Evolutionary conservation across 1,284 basidiomycete species (phyloP).

Genomic region (Flammula alnicola): DNA sequence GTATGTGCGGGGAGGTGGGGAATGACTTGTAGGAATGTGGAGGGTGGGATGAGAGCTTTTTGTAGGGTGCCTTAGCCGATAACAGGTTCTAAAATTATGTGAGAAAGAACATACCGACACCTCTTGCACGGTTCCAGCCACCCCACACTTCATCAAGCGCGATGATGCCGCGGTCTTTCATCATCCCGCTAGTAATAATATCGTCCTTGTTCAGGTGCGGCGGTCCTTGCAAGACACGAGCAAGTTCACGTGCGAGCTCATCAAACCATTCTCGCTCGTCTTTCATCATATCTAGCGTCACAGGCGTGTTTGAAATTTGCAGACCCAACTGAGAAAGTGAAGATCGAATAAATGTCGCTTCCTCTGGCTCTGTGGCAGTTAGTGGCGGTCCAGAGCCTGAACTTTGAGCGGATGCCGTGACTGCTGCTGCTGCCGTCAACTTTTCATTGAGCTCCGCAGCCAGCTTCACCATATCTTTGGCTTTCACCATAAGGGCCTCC

Average conservation of each 20-base stretch:
- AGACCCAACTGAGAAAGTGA: constrained; percentile 91
- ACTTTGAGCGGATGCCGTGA: no score
- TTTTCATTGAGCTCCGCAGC: constrained; percentile 89
- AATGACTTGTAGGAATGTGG: constrained; percentile 78
- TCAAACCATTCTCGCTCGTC: constrained; percentile 84
- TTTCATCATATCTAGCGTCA: constrained; percentile 90
- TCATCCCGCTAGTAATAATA: constrained; percentile 52
- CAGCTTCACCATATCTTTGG: constrained; percentile 90
- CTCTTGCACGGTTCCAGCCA: constrained; percentile 94
- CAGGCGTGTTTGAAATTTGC: constrained; percentile 73
- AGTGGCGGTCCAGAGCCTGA: constrained; percentile 30
- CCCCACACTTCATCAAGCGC: constrained; percentile 97
- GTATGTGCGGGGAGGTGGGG: constrained; percentile 74
- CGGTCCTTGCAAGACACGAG: constrained; percentile 67
- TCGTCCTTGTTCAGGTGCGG: constrained; percentile 20
- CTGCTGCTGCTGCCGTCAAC: constrained; percentile 69
- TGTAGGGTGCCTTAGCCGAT: constrained; percentile 5
- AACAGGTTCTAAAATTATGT: constrained; percentile 12
- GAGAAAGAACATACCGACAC: constrained; percentile 71
- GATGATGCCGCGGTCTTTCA: constrained; percentile 78
- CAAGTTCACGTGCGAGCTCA: constrained; percentile 86
- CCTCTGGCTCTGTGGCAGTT: constrained; percentile 63
- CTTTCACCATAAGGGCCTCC: constrained; percentile 90
- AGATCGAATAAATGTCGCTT: constrained; percentile 85
- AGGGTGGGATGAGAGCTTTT: constrained; percentile 84